These are phyloP conservation scores for Trametes pubescens DNA, from an alignment of 1,284 basidiomycete genomes.

Conservation along the genomic window DNA sequence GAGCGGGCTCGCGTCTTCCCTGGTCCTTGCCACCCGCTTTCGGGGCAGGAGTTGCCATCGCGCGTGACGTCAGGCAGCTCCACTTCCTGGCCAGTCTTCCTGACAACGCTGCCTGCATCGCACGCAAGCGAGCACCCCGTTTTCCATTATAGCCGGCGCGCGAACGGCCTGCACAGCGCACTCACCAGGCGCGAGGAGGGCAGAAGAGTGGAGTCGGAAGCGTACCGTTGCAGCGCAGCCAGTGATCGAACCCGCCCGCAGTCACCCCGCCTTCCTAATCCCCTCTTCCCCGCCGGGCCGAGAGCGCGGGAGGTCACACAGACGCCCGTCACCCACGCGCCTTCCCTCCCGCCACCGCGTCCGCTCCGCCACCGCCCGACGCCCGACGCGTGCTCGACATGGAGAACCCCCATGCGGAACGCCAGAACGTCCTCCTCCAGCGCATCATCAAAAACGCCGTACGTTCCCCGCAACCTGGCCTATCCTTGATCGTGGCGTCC, in stretches of 20 bases:
- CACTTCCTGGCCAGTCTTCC: slow-evolving; percentile 5
- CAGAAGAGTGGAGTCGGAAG: neutral
- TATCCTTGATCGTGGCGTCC: neutral
- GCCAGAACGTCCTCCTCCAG: slow-evolving; percentile 88
- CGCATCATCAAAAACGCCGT: slow-evolving; percentile 92
- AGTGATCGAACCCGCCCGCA: slow-evolving; percentile 1
- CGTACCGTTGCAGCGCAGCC: neutral
- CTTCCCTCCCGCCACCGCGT: neutral
- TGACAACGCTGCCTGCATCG: neutral
- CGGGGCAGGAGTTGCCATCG: slow-evolving; percentile 2
- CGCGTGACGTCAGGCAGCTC: slow-evolving; percentile 20
- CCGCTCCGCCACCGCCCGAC: neutral
- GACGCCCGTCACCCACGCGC: neutral
- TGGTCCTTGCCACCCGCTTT: neutral
- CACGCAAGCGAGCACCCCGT: neutral
- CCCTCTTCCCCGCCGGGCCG: neutral
- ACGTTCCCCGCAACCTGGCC: slow-evolving; percentile 43
- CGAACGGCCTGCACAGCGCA: neutral
- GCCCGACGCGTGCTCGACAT: slow-evolving; percentile 48
- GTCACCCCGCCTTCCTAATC: slow-evolving; percentile 8
- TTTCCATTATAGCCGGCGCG: neutral
- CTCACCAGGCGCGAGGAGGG: neutral
- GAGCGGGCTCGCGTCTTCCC: neutral
- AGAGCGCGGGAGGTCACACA: neutral
- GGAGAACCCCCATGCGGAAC: slow-evolving; percentile 93